Conservation (phyloP, 192 early-diverging fungal genomes). For the Coemansia sp. region DNA sequence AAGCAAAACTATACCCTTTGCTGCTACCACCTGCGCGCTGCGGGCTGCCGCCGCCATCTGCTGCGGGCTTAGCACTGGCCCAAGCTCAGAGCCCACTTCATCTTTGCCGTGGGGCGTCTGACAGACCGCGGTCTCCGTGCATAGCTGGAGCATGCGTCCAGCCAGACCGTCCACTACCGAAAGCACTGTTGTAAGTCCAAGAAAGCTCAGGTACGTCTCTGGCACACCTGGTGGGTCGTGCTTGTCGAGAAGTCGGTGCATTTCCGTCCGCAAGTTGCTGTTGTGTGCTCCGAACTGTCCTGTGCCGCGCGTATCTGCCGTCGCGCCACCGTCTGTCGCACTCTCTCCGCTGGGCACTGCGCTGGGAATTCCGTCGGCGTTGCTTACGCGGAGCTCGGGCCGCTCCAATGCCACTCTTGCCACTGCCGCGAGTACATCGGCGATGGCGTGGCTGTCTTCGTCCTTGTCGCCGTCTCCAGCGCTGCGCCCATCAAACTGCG, state of each 20-base stretch:
- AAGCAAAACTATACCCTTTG: constrained; percentile 73
- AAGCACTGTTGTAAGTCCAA: constrained; percentile 71
- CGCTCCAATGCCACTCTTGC: constrained; percentile 75
- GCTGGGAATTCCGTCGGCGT: constrained; percentile 22
- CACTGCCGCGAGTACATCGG: constrained; percentile 77
- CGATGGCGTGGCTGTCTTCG: constrained; percentile 72
- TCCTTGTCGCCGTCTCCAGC: background rate
- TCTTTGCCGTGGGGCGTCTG: constrained; percentile 41
- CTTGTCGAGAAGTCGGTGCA: constrained; percentile 93
- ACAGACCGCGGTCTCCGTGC: constrained; percentile 33
- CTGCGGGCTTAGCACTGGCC: constrained; percentile 40
- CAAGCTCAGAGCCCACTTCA: constrained; percentile 47
- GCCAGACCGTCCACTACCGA: constrained; percentile 73
- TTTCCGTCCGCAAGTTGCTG: constrained; percentile 45
- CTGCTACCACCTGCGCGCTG: constrained; percentile 14
- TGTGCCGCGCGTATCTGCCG: background rate
- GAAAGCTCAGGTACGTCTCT: constrained; percentile 81
- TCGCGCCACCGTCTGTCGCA: background rate
- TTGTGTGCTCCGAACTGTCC: constrained; percentile 31
- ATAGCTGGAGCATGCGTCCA: constrained; percentile 58
- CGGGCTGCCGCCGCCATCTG: background rate
- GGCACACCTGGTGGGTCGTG: constrained; percentile 84
- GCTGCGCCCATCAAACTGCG: constrained; percentile 70
- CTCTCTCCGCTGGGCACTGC: constrained; percentile 1
- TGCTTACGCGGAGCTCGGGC: constrained; percentile 43